Conservation (phyloP, 78 protist species). For the Guillardia theta region DNA sequence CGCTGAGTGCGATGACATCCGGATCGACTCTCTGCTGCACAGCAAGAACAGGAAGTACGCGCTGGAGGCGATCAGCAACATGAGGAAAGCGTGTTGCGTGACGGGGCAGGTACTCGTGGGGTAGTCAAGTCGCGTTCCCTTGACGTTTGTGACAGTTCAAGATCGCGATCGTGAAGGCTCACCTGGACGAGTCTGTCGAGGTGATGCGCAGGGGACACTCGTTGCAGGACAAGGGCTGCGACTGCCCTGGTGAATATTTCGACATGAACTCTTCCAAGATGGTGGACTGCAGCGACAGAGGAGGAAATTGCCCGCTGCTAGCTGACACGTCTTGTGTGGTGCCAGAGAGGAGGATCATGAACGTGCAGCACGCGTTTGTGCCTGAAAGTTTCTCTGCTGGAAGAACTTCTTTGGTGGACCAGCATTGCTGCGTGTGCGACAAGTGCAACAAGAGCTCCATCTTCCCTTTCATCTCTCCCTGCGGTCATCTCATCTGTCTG, state of each 20-base stretch:
- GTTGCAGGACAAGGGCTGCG: background rate
- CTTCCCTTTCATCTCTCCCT: conserved; percentile 19
- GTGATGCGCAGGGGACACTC: conserved; percentile 20
- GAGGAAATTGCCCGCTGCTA: background rate
- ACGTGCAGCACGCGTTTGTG: background rate
- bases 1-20: background rate
- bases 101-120: too few relatives aligned
- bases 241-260: background rate
- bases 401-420: background rate
- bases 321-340: background rate
- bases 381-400: background rate
- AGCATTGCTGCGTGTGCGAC: background rate
- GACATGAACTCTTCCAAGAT: background rate
- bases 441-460: background rate
- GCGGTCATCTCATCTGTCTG: background rate
- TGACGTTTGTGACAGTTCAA: background rate
- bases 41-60: conserved; percentile 23
- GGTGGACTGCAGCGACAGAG: background rate
- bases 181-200: conserved; percentile 15
- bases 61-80: conserved; percentile 13
- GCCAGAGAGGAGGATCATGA: background rate
- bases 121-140: too few relatives aligned
- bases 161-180: conserved; percentile 17
- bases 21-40: conserved; percentile 30
- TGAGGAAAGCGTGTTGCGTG: conserved; percentile 26